These are phyloP conservation scores for Ehretia macrophylla DNA, from an alignment of 257 asterid species.

Conservation along the genomic window DNA sequence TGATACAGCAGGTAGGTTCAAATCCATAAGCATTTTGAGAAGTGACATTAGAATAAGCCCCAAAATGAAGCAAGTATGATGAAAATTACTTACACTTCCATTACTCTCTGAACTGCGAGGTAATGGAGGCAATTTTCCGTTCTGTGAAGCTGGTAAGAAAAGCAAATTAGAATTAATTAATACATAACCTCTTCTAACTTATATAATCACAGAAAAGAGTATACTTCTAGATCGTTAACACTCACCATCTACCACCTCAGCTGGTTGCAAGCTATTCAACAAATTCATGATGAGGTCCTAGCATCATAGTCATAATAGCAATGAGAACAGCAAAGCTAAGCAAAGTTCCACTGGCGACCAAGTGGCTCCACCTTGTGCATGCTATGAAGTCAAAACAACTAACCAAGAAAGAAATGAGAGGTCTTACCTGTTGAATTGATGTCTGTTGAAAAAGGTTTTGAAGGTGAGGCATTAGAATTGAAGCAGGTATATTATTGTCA, in stretches of 20 bases:
- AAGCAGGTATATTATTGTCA: constrained; percentile 53
- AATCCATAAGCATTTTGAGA: too few relatives aligned
- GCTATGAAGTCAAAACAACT: not conserved
- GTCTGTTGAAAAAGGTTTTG: constrained; percentile 88
- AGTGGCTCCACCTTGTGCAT: not conserved
- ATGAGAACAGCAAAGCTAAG: constrained; percentile 11
- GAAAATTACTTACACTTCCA: constrained; percentile 63
- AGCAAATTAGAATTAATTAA: constrained; percentile 3
- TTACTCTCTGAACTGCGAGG: constrained; percentile 70
- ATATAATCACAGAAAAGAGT: constrained; percentile 4
- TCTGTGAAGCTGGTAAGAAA: constrained; percentile 57
- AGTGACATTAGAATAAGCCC: too few relatives aligned
- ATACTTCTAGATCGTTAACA: constrained; percentile 11
- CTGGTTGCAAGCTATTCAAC: constrained; percentile 71
- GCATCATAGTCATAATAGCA: constrained; percentile 8
- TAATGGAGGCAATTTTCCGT: constrained; percentile 70
- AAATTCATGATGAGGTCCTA: constrained; percentile 87
- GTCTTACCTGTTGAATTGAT: constrained; percentile 59
- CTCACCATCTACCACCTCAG: constrained; percentile 72
- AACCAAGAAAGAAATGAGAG: not conserved
- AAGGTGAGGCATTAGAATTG: constrained; percentile 76
- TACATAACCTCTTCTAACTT: constrained; percentile 1
- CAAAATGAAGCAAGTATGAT: too few relatives aligned
- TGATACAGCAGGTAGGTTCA: too few relatives aligned
- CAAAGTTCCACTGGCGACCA: not conserved